Evolutionary conservation across 768 basidiomycete genomes (phyloP), one percentile per base, ranked within the genome.

Genomic region (Calocera viscosa): DNA sequence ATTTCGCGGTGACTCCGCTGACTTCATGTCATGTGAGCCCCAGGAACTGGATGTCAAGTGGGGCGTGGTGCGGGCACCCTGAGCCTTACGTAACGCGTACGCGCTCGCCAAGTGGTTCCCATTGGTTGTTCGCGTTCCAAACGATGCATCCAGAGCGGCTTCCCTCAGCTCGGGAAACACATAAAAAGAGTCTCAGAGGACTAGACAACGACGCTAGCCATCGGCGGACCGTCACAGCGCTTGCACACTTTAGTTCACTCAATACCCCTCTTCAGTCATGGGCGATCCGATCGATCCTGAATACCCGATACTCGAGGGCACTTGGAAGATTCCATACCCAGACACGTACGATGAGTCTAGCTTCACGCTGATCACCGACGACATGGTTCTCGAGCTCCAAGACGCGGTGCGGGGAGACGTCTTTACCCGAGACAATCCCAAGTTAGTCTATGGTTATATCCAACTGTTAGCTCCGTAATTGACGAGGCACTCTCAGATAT

Each of bases 271-370:
- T 60, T 60, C 26, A 8, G 11, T 10, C 53, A 60, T 28, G 24
- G 53, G 8, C 12, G 49, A 49, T 49, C 10, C 10, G 49, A 10
- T 17, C 16, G 14, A 38, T 38, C 35, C 35, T 38, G 8, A 47
- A 26, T 26, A 7, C 2, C 53, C 53, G 2, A 32, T 8, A 32
- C 53, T 26, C 7, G 53, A 60, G 30, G 53, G 2, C 53, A 47
- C 43, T 47, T 60, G 53, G 53, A 28, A 11, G 11, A 60, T 60
- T 10, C 53, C 53, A 14, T 60, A 28, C 53, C 53, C 53, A 11
- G 53, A 60, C 53, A 60, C 53, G 11, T 60, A 60, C 30, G 53
- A 60, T 60, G 53, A 60, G 53, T 60, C 53, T 5, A 5, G 30
- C 53, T 60, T 26, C 2, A 60, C 14, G 26, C 53, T 26, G 24